Evolutionary conservation across 2,329 filamentous ascomycete species (phyloP).

Genomic region (Cercospora sp.): DNA sequence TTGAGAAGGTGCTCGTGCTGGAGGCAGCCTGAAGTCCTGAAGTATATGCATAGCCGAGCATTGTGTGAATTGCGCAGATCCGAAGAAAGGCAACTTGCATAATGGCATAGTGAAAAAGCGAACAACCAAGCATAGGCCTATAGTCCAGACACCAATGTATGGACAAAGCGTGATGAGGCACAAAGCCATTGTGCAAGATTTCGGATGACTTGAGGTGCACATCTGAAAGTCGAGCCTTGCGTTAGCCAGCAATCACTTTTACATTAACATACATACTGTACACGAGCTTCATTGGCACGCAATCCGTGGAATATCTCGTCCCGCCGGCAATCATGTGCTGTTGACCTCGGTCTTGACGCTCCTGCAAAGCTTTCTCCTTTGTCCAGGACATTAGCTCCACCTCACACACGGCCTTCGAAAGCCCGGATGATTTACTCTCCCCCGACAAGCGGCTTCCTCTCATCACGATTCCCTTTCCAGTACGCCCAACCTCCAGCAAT

Average conservation of each 20-base stretch:
- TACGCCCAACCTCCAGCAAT: conserved; percentile 55
- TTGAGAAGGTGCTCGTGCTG: not conserved
- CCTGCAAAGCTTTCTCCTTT: not conserved
- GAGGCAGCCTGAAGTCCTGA: not conserved
- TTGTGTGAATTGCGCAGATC: not conserved
- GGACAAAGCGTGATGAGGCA: not conserved
- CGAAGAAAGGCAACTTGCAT: not conserved
- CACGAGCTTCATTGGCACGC: not conserved
- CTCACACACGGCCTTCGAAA: not conserved
- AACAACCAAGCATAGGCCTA: not conserved
- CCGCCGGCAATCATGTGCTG: not conserved
- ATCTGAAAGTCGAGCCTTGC: not conserved
- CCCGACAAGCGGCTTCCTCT: conserved; percentile 16
- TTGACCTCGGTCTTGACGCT: not conserved
- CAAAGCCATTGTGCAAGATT: not conserved
- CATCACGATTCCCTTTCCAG: conserved; percentile 28
- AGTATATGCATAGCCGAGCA: not conserved
- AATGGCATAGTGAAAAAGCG: not conserved
- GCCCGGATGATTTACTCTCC: not conserved
- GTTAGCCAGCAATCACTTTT: not conserved
- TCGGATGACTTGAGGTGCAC: not conserved
- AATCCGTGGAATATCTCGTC: not conserved
- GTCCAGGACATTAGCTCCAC: not conserved
- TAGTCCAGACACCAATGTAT: not conserved
- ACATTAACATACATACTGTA: not conserved